These are phyloP conservation scores for Xylogone sp. DNA, from an alignment of 2,329 filamentous ascomycete species.

Conservation along the genomic window DNA sequence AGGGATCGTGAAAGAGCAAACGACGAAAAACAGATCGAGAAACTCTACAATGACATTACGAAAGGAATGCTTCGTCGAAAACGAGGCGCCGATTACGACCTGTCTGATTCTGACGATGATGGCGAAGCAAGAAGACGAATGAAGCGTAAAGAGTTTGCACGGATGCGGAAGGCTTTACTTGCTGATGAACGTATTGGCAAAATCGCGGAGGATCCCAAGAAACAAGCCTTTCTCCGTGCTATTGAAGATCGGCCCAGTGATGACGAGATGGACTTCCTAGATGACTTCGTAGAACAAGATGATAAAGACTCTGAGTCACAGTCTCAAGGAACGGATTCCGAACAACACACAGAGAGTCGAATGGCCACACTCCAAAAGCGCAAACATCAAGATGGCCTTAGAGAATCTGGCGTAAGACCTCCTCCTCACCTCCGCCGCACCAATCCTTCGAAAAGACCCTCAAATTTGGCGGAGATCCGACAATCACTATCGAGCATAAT, in stretches of 20 bases:
- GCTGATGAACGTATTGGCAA: slow-evolving; percentile 87
- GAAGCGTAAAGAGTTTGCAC: slow-evolving; percentile 84
- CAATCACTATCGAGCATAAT: slow-evolving; percentile 81
- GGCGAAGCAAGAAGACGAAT: slow-evolving; percentile 71
- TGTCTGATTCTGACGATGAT: slow-evolving; percentile 89
- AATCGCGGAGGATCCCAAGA: slow-evolving; percentile 84
- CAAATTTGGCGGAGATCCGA: slow-evolving; percentile 75
- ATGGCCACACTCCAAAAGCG: slow-evolving; percentile 34
- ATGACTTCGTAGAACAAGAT: slow-evolving; percentile 43
- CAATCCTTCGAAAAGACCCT: slow-evolving; percentile 59
- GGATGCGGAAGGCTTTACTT: slow-evolving; percentile 85
- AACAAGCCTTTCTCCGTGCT: slow-evolving; percentile 82
- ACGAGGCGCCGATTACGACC: slow-evolving; percentile 73
- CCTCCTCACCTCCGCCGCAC: slow-evolving; percentile 61
- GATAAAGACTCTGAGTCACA: slow-evolving; percentile 35
- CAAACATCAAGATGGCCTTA: slow-evolving; percentile 34
- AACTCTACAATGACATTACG: slow-evolving; percentile 89
- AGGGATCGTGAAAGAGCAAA: slow-evolving; percentile 75
- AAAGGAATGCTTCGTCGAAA: slow-evolving; percentile 84
- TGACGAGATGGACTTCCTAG: slow-evolving; percentile 73
- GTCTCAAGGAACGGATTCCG: slow-evolving; percentile 27
- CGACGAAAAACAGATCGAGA: slow-evolving; percentile 85
- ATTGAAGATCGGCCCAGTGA: slow-evolving; percentile 79
- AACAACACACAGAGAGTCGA: slow-evolving; percentile 48
- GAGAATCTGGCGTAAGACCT: slow-evolving; percentile 45